A percentile compares a stretch with the other conserved stretches of the same genome.
These are phyloP conservation scores for Cardiospermum halicacabum DNA, from an alignment of 345 rosid genomes.

Conservation along the genomic window DNA sequence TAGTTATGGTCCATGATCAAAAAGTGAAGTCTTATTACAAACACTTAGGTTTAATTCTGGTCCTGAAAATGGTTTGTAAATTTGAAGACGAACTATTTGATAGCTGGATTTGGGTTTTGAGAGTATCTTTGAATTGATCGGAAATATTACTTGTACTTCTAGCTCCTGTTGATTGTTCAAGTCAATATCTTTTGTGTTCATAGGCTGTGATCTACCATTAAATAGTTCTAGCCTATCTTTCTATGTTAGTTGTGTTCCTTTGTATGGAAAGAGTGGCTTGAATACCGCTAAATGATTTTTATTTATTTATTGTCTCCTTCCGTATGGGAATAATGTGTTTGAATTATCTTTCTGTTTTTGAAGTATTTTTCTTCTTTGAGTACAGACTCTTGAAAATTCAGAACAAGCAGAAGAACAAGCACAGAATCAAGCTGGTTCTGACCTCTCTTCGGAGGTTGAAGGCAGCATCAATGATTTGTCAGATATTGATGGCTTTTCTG, in stretches of 20 bases:
- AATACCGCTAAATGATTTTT: neutral
- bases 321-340: neutral
- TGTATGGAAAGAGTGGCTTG: neutral
- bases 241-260: neutral
- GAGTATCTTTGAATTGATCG: neutral
- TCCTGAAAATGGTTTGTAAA: neutral
- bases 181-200: neutral
- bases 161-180: neutral
- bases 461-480: constrained; percentile 48
- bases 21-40: neutral
- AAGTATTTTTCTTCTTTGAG: neutral
- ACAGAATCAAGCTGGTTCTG: constrained; percentile 34
- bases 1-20: neutral
- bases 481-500: constrained; percentile 41
- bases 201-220: neutral
- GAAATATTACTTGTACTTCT: neutral
- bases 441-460: constrained; percentile 45
- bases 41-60: neutral
- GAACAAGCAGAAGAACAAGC: constrained; percentile 34
- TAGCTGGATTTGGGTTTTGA: neutral
- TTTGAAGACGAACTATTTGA: neutral
- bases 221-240: constrained; percentile 5
- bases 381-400: constrained; percentile 52
- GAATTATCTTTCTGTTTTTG: neutral
- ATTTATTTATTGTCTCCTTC: neutral